Base-by-base conservation (phyloP, 441 rosid species). In the Gossypium aridum region DNA sequence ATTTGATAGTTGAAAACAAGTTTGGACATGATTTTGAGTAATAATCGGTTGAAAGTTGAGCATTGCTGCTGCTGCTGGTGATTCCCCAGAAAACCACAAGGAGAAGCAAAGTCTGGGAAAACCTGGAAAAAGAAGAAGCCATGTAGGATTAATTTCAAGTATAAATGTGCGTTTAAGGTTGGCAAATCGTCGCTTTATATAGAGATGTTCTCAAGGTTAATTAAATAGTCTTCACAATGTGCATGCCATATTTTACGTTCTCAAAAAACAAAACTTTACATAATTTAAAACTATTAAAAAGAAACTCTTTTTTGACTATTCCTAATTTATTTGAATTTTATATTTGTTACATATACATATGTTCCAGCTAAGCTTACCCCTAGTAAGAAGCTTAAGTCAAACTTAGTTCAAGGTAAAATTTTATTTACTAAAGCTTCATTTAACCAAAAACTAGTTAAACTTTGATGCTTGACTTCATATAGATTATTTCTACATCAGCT, bases 11-110 rank as follows among this genome's bases (percentile, higher is more conserved):
- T 1, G 87, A 51, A 22, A 83, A 67, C 73, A 90, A 80, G 2
- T 81, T 80, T 0, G 90, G 92, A 77, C 97, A 94, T 37, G 97
- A 80, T 13, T 79, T 79, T 20, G 89, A 83, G 89, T 93, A 93
- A 71, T 89, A 91, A 63, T 53, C 25, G 1, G 90, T 79, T 1
- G 94, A 81, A 65, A 93, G 98, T 76, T 93, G 97, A 72, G 97
- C 96, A 53, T 77, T n/a, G n/a, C n/a, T 64, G 19, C 81, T 55
- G 75, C 68, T 55, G 75, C 68, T 76, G 71, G 14, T 56, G 61
- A 8, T 56, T 56, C 83, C 78, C 45, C 75, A 3, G 69, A 80
- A 16, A 69, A 81, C 68, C 10, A 81, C 70, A 56, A 88, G 67
- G 73, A 88, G 79, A 56, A 80, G 71, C 43, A 83, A 71, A 71